Percentiles rank a stretch among this genome's conserved stretches.
phyloP scores from a whole-genome alignment of 2,329 filamentous ascomycete species.

The Massarina eburnea region DNA sequence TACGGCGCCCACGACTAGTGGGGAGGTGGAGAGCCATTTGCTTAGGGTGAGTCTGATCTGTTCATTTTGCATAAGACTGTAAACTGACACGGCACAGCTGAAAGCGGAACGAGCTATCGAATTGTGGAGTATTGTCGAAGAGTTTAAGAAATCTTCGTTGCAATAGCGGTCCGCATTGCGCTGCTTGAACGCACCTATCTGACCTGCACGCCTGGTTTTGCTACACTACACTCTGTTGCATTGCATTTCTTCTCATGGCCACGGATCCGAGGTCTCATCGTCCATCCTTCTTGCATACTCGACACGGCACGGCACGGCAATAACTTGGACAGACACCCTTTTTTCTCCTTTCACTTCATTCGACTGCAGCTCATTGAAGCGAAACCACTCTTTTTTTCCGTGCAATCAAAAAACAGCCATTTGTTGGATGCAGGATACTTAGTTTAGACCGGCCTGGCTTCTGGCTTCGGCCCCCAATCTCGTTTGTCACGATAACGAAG shows the following conservation, averaged over 20 bases:
- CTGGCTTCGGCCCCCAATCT: not conserved
- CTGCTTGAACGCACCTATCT: not conserved
- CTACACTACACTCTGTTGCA: not conserved
- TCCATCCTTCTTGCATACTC: not conserved
- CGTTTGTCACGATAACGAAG: not conserved
- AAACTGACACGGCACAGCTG: conserved; percentile 11
- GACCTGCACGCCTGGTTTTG: not conserved
- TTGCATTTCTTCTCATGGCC: not conserved
- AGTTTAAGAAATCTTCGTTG: not conserved
- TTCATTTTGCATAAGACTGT: not conserved
- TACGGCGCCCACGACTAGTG: conserved; percentile 55
- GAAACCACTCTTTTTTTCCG: not conserved
- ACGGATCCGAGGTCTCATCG: not conserved
- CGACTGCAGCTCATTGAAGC: not conserved
- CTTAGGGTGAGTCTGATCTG: conserved; percentile 54
- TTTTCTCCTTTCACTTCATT: not conserved
- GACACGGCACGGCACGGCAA: not conserved
- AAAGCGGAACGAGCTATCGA: conserved; percentile 12
- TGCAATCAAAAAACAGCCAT: no score
- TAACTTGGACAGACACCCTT: no score
- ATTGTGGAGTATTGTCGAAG: conserved; percentile 4
- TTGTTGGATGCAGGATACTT: no score
- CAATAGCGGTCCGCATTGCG: no score
- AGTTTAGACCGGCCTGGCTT: not conserved
- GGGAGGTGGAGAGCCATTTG: conserved; percentile 56